Evolutionary conservation across 495 filamentous ascomycete species (phyloP).

Genomic region (Aspergillus sclerotiicarbonarius): DNA sequence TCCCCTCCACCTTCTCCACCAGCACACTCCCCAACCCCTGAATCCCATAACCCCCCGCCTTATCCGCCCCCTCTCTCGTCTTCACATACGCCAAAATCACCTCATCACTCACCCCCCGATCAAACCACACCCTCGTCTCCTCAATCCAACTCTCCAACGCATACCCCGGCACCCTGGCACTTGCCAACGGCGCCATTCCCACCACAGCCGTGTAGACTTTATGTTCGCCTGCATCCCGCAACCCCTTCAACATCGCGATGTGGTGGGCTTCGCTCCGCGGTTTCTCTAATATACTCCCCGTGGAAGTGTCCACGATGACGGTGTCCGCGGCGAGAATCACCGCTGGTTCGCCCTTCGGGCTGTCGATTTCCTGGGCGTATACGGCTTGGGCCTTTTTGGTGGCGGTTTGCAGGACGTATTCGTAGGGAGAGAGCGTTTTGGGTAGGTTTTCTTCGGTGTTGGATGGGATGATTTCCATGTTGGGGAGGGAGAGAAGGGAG

Average conservation of each 20-base stretch:
- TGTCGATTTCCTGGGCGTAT: conserved; percentile 66
- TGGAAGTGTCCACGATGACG: conserved; percentile 64
- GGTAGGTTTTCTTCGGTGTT: conserved; percentile 76
- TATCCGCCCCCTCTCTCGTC: conserved; percentile 91
- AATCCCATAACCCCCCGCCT: conserved; percentile 93
- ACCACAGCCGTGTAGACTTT: conserved; percentile 82
- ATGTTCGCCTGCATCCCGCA: conserved; percentile 72
- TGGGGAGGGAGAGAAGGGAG: conserved; percentile 64
- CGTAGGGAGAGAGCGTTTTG: conserved; percentile 76
- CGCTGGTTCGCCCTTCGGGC: conserved; percentile 66
- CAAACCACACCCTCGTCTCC: conserved; percentile 84
- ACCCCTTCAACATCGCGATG: conserved; percentile 70
- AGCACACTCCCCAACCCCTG: conserved; percentile 85
- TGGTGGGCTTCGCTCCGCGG: conserved; percentile 78
- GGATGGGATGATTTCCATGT: conserved; percentile 82
- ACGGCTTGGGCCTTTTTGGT: conserved; percentile 75
- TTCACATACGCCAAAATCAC: conserved; percentile 81
- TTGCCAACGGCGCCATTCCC: conserved; percentile 73
- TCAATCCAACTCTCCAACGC: conserved; percentile 75
- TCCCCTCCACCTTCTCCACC: conserved; percentile 84
- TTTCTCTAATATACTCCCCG: conserved; percentile 83
- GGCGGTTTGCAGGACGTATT: conserved; percentile 88
- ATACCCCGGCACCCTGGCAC: conserved; percentile 79
- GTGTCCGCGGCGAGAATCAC: conserved; percentile 92
- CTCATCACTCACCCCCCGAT: conserved; percentile 70